These are phyloP conservation scores for Lactifluus echinatus DNA, from an alignment of 768 basidiomycete species.

Conservation along the genomic window DNA sequence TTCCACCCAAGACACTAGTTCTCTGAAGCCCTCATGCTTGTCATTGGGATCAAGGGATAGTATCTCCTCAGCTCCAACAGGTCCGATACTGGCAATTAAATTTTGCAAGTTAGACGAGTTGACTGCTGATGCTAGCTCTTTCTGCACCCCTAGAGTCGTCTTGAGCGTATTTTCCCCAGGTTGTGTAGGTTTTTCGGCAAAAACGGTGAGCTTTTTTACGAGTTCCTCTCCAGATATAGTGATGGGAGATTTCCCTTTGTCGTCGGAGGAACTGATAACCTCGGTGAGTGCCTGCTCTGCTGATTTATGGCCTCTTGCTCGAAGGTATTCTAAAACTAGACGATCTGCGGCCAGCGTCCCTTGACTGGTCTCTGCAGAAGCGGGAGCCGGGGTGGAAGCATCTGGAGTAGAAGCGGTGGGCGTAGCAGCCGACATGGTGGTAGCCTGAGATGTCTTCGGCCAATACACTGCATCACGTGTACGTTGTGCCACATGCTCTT, in stretches of 20 bases:
- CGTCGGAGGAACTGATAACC: conserved; percentile 30
- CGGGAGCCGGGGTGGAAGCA: conserved; percentile 31
- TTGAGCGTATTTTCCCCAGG: conserved; percentile 66
- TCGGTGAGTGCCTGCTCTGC: conserved; percentile 40
- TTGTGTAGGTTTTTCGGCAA: conserved; percentile 56
- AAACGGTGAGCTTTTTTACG: conserved; percentile 53
- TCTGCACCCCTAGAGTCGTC: conserved; percentile 54
- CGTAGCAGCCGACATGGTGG: conserved; percentile 39
- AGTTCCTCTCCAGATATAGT: conserved; percentile 41
- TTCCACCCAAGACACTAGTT: conserved; percentile 83
- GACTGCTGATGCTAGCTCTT: conserved; percentile 60
- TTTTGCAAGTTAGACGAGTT: conserved; percentile 67
- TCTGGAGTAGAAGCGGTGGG: conserved; percentile 47
- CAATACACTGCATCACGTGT: neutral
- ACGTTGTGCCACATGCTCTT: neutral
- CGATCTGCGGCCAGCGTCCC: conserved; percentile 35
- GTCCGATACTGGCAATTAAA: conserved; percentile 67
- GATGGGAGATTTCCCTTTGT: conserved; percentile 29
- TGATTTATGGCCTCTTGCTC: conserved; percentile 36
- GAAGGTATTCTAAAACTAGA: conserved; percentile 42
- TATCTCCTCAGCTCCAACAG: conserved; percentile 75
- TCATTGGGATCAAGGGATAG: conserved; percentile 76
- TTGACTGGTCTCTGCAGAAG: conserved; percentile 34
- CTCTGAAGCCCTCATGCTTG: conserved; percentile 77
- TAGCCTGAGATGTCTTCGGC: no score